A percentile compares a stretch with the other conserved stretches of the same genome.
Conservation (phyloP, 495 filamentous ascomycete genomes). For the Neurospora sp. region DNA sequence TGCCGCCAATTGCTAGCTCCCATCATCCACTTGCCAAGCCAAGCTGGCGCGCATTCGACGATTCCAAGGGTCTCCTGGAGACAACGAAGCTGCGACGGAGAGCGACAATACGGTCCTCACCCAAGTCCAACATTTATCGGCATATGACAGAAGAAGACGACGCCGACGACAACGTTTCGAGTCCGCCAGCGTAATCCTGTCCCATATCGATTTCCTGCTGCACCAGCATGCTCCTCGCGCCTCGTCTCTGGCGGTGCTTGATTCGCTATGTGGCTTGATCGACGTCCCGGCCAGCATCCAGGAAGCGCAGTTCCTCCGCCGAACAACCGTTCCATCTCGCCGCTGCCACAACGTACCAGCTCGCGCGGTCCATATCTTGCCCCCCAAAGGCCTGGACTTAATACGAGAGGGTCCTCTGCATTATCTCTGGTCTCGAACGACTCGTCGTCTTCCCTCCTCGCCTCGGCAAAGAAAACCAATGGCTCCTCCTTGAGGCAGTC, state of each 20-base stretch:
- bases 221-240: neutral
- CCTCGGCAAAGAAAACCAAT: constrained; percentile 50
- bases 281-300: constrained; percentile 63
- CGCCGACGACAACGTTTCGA: neutral
- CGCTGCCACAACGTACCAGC: constrained; percentile 49
- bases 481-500: constrained; percentile 54
- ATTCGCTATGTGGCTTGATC: constrained; percentile 74
- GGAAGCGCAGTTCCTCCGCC: constrained; percentile 43
- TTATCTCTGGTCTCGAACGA: constrained; percentile 60
- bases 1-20: neutral
- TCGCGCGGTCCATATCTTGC: constrained; percentile 45
- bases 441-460: constrained; percentile 63
- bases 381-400: constrained; percentile 47
- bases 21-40: constrained; percentile 1
- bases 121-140: neutral
- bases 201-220: neutral
- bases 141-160: neutral
- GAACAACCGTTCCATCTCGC: constrained; percentile 58
- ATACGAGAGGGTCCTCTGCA: constrained; percentile 45
- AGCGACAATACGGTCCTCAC: neutral
- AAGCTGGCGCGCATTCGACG: neutral
- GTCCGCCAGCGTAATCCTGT: neutral
- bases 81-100: neutral
- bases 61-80: neutral
- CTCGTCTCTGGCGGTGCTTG: neutral